A percentile compares a stretch with the other conserved stretches of the same genome.
phyloP scores from a whole-genome alignment of 768 basidiomycete genomes.

The Mycena olivaceomarginata region DNA sequence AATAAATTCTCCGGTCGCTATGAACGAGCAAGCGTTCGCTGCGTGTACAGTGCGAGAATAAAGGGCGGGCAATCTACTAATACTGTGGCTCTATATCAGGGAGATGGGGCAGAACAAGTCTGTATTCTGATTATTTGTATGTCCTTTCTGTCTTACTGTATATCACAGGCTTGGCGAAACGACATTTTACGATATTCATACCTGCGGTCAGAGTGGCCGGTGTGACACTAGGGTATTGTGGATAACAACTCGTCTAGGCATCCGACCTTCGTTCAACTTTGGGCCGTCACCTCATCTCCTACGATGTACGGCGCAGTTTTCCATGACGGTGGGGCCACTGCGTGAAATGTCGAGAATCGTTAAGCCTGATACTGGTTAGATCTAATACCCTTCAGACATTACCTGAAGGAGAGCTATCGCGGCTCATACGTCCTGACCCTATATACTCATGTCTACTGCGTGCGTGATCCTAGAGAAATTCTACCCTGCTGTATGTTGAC shows the following conservation, averaged over 20 bases:
- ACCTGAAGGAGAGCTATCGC: neutral
- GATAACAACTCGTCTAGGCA: neutral
- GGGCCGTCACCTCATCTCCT: neutral
- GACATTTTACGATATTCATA: constrained; percentile 3
- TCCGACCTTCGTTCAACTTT: constrained; percentile 10
- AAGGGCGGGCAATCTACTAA: neutral
- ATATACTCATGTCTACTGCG: constrained; percentile 3
- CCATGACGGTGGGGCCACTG: neutral
- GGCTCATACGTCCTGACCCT: neutral
- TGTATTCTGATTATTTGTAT: neutral
- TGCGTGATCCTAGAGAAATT: neutral
- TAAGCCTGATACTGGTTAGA: neutral
- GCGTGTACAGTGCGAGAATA: constrained; percentile 15
- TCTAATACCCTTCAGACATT: neutral
- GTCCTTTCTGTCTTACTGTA: neutral
- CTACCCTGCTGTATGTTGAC: neutral
- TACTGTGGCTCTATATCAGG: constrained; percentile 23
- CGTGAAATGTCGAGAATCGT: neutral
- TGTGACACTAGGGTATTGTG: neutral
- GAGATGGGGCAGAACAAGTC: constrained; percentile 11
- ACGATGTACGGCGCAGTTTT: neutral
- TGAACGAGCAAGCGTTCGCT: neutral
- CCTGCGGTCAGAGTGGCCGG: constrained; percentile 2
- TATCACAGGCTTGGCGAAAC: constrained; percentile 7
- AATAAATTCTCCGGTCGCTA: neutral